Base-by-base conservation (phyloP, 139 green algal species). In the Pycnococcus provasolii region DNA sequence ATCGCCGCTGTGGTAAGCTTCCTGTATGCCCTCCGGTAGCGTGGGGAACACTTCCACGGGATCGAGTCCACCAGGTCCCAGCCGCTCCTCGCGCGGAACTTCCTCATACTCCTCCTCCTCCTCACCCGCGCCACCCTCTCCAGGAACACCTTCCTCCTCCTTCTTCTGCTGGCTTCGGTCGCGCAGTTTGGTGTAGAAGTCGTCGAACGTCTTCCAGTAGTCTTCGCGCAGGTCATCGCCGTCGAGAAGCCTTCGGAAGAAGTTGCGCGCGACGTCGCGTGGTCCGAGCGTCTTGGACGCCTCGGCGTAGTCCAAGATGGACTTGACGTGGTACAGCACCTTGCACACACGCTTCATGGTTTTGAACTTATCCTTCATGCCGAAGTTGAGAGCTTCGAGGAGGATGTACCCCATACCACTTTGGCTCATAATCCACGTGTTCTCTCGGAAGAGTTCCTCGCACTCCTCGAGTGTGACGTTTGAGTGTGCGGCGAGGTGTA, bases 11-110 rank as follows among this genome's bases (percentile, higher is more conserved):
- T 68, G 48, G 50, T 60, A 68, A 9, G 62, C 62, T 2, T 58
- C 50, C 37, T 53, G 62, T 47, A 68, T 68, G 40, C 47, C 47
- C 42, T 68, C 11, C 3, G 62, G 62, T 50, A 68, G 48, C n/a
- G 47, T 41, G 4, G 58, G 48, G 48, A 57, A 68, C 15, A 68
- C 62, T 48, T 59, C 62, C 5, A 68, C 50, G 8, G 62, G 62
- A 37, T 68, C 46, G 3, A 68, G 8, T 15, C 62, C 62, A 7
- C 62, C 62, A 3, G 62, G 62, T 26, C 62, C 62, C 37, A 68
- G 39, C 45, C 60, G 60, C 8, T 66, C 60, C 9, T 66, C 60
- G 42, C 41, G 42, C 48, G 62, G 62, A 4, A 68, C 13, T 45
- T 68, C 62, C 9, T 68, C 62, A 8, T 26, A 26, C 26, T 26